Base-by-base conservation (phyloP, 345 rosid species). In the Dimocarpus longan region DNA sequence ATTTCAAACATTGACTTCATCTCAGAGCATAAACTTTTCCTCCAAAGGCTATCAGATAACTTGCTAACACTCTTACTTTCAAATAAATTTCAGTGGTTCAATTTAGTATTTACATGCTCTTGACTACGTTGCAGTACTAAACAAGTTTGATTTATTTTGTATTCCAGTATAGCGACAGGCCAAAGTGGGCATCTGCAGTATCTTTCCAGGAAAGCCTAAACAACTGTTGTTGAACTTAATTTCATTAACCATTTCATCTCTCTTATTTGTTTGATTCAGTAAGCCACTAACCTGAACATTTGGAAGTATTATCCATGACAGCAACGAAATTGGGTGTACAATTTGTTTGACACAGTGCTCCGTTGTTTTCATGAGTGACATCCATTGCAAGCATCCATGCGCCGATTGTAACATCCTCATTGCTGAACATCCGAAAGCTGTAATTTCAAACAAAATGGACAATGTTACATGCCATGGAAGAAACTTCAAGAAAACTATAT, bases 341-440 rank as follows among this genome's bases (percentile, higher is more conserved):
- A 24, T 88, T 93, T 76, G 90, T 84, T 84, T 79, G 80, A 84
- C 97, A 93, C 26, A 93, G 88, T 70, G 85, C 90, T 66, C 82
- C 81, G 72, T 86, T 86, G 76, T 95, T 82, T 89, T 93, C 98
- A 22, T 95, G 98, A 69, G 89, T 82, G 71, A 95, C 98, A 83
- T 95, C 92, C 97, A 95, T 93, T 81, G 98, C 93, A 71, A 95
- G 92, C 97, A 95, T 95, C 98, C 98, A 95, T 71, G 98, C 88
- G 81, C 98, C 98, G 39, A 95, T 93, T 21, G 98, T 95, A 57
- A 92, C 97, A 78, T 93, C 98, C 83, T 95, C 98, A 57, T 95
- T 93, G 87, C 97, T 95, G 82, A 93, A 95, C 98, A 95, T 93
- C 86, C 98, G 90, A 73, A 95, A 91, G 79, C 98, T 95, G 93